phyloP scores from a whole-genome alignment of 2,329 filamentous ascomycete genomes.

The Knufia fluminis region DNA sequence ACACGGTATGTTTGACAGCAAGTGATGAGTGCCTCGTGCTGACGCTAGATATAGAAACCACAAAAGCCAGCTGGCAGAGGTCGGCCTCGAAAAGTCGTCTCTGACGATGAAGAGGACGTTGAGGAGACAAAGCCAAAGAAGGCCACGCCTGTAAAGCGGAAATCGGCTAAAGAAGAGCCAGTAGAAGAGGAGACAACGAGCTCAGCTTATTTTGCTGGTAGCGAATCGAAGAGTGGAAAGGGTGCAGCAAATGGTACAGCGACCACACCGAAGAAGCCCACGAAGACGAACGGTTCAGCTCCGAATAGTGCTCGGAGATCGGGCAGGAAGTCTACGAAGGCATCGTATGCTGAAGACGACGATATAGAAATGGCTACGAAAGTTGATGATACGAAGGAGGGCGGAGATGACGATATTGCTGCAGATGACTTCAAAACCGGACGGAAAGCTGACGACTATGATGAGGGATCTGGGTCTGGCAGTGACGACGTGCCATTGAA shows the following conservation, averaged over 20 bases:
- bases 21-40: no score
- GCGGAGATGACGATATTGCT: constrained; percentile 72
- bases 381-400: constrained; percentile 59
- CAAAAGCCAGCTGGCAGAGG: constrained; percentile 25
- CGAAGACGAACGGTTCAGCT: constrained; percentile 29
- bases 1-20: constrained; percentile 10
- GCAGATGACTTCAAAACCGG: constrained; percentile 59
- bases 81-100: constrained; percentile 57
- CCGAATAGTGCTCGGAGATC: constrained; percentile 18
- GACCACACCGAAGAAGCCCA: constrained; percentile 20
- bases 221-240: constrained; percentile 40
- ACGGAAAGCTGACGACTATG: constrained; percentile 63
- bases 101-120: constrained; percentile 75
- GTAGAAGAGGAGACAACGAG: constrained; percentile 51
- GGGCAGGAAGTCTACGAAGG: constrained; percentile 27
- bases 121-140: constrained; percentile 33
- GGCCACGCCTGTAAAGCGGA: constrained; percentile 28
- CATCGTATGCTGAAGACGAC: constrained; percentile 28
- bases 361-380: constrained; percentile 50
- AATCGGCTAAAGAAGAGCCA: constrained; percentile 33
- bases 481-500: constrained; percentile 41
- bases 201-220: constrained; percentile 53
- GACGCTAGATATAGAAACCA: neutral
- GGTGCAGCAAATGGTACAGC: constrained; percentile 16
- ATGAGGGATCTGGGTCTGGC: constrained; percentile 47